phyloP scores from a whole-genome alignment of 345 rosid genomes.

The Pugionium cornutum region DNA sequence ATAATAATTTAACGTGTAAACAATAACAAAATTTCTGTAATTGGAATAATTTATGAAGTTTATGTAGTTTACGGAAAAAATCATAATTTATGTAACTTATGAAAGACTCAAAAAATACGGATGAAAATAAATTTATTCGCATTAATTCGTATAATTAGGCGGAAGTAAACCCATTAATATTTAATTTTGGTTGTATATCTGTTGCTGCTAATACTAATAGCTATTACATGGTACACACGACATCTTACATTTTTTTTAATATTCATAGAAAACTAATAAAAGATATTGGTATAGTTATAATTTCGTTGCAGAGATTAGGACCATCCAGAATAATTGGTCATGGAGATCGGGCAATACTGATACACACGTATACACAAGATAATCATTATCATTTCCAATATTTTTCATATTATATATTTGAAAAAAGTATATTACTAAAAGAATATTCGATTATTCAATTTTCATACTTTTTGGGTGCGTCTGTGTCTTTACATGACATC shows the following conservation, averaged over 20 bases:
- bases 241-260: background rate
- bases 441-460: conserved; percentile 29
- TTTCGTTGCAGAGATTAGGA: conserved; percentile 16
- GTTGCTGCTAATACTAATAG: too few relatives aligned
- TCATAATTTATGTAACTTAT: too few relatives aligned
- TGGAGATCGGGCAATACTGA: conserved; percentile 29
- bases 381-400: conserved; percentile 17
- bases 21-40: too few relatives aligned
- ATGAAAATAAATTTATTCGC: too few relatives aligned
- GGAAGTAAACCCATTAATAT: too few relatives aligned
- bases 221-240: background rate
- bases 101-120: too few relatives aligned
- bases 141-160: too few relatives aligned
- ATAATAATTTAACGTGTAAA: too few relatives aligned
- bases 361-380: conserved; percentile 39
- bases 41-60: too few relatives aligned
- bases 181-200: too few relatives aligned
- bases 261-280: background rate
- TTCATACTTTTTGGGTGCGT: background rate
- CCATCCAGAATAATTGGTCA: conserved; percentile 33
- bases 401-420: background rate
- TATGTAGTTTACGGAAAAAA: too few relatives aligned
- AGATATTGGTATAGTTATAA: conserved; percentile 26
- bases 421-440: conserved; percentile 30
- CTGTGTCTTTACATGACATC: conserved; percentile 26